Conservation (phyloP, 106 monocot genomes). For the Acanthochlamys bracteata region DNA sequence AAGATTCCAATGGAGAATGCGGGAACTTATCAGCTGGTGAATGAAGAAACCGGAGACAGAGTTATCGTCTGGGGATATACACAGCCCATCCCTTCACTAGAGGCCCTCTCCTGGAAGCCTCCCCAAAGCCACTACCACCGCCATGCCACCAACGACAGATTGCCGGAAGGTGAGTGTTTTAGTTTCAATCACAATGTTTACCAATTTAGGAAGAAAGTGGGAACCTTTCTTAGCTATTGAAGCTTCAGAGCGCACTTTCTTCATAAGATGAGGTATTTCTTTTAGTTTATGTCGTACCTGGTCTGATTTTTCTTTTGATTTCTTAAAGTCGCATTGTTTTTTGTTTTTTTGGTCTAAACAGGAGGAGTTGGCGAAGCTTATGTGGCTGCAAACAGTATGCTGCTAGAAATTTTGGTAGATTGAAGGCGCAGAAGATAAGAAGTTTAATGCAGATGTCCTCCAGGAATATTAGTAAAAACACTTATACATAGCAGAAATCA, state of each 20-base stretch:
- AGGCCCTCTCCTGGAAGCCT: slow-evolving; percentile 47
- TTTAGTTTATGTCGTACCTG: neutral
- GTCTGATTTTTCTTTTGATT: neutral
- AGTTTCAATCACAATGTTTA: too few species aligned
- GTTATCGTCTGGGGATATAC: slow-evolving; percentile 82
- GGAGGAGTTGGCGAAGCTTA: slow-evolving; percentile 6
- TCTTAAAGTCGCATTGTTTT: slow-evolving; percentile 10
- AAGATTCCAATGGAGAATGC: slow-evolving; percentile 53
- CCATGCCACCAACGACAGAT: too few species aligned
- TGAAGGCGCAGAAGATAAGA: slow-evolving; percentile 49
- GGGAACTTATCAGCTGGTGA: slow-evolving; percentile 67
- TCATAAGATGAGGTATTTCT: too few species aligned
- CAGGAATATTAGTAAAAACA: neutral
- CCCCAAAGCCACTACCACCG: neutral
- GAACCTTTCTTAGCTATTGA: too few species aligned
- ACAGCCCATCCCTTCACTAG: slow-evolving; percentile 33
- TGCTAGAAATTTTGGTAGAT: slow-evolving; percentile 42
- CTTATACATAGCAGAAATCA: neutral
- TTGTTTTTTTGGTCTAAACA: slow-evolving; percentile 6
- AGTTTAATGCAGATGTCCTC: slow-evolving; percentile 27
- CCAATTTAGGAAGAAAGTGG: too few species aligned
- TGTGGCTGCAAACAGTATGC: neutral
- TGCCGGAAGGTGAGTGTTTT: too few species aligned
- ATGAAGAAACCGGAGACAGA: slow-evolving; percentile 56
- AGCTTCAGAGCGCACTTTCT: too few species aligned